Conservation (phyloP, 2,329 filamentous ascomycete genomes). For the Celoporthe dispersa region DNA sequence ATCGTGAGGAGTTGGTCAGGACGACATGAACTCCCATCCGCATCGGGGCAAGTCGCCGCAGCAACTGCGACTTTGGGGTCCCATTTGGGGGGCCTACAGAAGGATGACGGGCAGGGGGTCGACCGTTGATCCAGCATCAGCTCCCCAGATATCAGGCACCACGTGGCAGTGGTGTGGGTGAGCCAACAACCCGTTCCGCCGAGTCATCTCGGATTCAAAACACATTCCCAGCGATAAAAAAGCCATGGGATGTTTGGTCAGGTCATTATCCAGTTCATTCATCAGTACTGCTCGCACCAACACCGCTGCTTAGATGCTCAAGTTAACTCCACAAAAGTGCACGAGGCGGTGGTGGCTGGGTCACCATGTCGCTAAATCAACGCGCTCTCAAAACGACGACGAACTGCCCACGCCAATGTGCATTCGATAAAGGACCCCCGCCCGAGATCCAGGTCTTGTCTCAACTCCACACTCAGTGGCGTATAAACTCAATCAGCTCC, state of each 20-base stretch:
- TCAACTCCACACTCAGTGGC: background rate
- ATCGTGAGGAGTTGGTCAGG: background rate
- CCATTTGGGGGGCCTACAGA: background rate
- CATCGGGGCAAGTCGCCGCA: background rate
- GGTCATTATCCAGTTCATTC: background rate
- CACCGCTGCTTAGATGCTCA: background rate
- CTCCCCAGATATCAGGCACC: background rate
- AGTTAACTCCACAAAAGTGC: background rate
- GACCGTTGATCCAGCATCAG: background rate
- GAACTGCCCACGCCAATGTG: too few species aligned
- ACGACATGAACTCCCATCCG: background rate
- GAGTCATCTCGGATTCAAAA: background rate
- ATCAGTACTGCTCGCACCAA: background rate
- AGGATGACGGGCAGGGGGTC: background rate
- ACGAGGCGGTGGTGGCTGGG: background rate
- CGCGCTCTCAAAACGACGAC: too few species aligned
- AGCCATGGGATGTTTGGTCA: background rate
- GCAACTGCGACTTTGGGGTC: background rate
- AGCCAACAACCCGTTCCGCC: background rate
- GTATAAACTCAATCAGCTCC: background rate
- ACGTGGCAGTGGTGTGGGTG: background rate
- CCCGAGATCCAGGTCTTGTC: background rate
- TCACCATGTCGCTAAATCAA: background rate
- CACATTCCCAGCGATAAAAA: background rate
- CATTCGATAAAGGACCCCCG: too few species aligned